Evolutionary conservation across 129 eudicot species (phyloP).

Genomic region (Scalesia atractyloides): DNA sequence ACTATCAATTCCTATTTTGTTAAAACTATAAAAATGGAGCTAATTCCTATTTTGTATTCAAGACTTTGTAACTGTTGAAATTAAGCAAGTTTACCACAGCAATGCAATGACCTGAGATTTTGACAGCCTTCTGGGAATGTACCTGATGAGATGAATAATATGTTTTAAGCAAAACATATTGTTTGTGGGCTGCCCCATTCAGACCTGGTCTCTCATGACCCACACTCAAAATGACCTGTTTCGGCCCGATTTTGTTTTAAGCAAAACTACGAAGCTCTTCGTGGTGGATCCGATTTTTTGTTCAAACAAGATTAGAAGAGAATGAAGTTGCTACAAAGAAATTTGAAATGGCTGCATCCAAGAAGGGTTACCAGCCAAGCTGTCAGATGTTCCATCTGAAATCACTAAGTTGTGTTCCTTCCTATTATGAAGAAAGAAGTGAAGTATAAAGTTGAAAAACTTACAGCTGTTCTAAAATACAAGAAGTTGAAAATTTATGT

Average conservation of each 20-base stretch:
- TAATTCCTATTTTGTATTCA: too few species aligned
- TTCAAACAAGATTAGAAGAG: slow-evolving; percentile 69
- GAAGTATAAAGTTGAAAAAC: slow-evolving; percentile 18
- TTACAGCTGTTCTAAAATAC: too few species aligned
- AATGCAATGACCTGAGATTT: too few species aligned
- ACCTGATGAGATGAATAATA: too few species aligned
- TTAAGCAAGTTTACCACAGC: too few species aligned
- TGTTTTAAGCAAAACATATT: too few species aligned
- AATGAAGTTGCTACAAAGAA: slow-evolving; percentile 72
- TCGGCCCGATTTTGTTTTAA: too few species aligned
- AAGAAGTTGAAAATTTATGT: too few species aligned
- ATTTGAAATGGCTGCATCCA: slow-evolving; percentile 73
- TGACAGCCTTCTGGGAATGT: too few species aligned
- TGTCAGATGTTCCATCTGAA: slow-evolving; percentile 89
- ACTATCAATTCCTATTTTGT: too few species aligned
- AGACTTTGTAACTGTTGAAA: too few species aligned
- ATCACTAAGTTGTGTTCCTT: slow-evolving; percentile 42
- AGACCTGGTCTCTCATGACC: neutral
- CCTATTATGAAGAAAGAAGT: neutral
- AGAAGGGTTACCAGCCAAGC: slow-evolving; percentile 53
- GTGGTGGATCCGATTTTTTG: slow-evolving; percentile 77
- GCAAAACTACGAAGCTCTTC: slow-evolving; percentile 70
- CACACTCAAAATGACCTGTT: neutral
- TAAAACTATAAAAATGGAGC: too few species aligned
- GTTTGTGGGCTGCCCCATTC: neutral